These are phyloP conservation scores for Neofusicoccum laricinum DNA, from an alignment of 2,329 filamentous ascomycete species.

Conservation along the genomic window DNA sequence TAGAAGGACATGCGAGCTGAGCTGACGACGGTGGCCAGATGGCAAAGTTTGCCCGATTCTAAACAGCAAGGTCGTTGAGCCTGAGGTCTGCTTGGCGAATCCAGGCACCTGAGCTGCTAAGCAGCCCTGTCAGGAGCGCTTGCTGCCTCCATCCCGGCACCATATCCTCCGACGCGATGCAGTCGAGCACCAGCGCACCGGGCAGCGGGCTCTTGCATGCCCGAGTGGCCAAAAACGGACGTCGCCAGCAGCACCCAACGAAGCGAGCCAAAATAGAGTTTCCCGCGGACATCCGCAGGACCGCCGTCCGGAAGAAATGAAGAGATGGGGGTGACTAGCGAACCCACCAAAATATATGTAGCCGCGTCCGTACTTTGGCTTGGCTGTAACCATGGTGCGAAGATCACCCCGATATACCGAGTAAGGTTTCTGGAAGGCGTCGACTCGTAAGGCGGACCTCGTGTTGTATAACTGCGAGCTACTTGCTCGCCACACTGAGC, in stretches of 20 bases:
- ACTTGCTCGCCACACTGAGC: neutral
- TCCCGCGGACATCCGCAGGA: neutral
- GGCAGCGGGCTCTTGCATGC: neutral
- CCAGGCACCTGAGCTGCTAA: too few relatives aligned
- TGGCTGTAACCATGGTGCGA: conserved; percentile 8
- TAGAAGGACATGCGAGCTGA: too few relatives aligned
- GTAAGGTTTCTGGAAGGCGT: neutral
- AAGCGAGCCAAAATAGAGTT: neutral
- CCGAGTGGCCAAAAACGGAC: neutral
- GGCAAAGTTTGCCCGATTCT: too few relatives aligned
- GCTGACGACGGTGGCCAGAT: too few relatives aligned
- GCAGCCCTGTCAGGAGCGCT: too few relatives aligned
- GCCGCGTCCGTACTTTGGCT: neutral
- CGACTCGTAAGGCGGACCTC: too few relatives aligned
- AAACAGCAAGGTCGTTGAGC: too few relatives aligned
- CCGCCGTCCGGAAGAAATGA: neutral
- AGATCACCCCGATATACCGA: neutral
- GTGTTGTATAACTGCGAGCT: neutral
- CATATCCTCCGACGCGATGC: neutral
- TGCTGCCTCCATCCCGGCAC: neutral
- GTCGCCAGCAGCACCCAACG: neutral
- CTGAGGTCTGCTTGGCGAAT: too few relatives aligned
- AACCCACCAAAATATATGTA: neutral
- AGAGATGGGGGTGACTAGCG: neutral
- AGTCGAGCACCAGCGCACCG: neutral